Evolutionary conservation across 106 monocot genomes (phyloP).

Genomic region (Dioscorea dumetorum): DNA sequence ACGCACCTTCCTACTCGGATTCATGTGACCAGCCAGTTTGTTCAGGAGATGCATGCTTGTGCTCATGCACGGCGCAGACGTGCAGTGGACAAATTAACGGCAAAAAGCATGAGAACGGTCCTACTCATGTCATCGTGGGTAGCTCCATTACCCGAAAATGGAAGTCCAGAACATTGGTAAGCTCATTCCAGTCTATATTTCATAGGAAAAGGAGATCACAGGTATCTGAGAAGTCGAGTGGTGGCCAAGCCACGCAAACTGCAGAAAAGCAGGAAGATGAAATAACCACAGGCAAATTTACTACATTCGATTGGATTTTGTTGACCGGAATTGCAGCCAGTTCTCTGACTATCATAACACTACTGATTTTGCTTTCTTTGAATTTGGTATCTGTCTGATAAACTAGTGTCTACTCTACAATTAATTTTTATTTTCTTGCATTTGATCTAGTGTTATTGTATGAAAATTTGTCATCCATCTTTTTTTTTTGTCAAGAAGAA

Average conservation of each 20-base stretch:
- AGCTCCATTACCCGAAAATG: neutral
- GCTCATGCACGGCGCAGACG: slow-evolving; percentile 7
- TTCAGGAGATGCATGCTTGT: slow-evolving; percentile 19
- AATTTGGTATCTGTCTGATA: slow-evolving; percentile 6
- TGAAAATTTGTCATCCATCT: no score
- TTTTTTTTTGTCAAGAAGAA: no score
- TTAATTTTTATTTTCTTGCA: neutral
- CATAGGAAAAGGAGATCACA: slow-evolving; percentile 26
- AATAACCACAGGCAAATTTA: slow-evolving; percentile 4
- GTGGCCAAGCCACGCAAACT: neutral
- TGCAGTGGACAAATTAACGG: slow-evolving; percentile 1
- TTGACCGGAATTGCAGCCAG: slow-evolving; percentile 38
- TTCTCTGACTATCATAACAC: slow-evolving; percentile 23
- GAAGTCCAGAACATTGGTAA: slow-evolving; percentile 4
- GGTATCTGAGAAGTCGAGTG: slow-evolving; percentile 7
- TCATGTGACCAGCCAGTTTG: slow-evolving; percentile 35
- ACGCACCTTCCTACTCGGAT: neutral
- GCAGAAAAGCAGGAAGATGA: slow-evolving; percentile 4
- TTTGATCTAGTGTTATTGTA: neutral
- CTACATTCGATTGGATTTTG: slow-evolving; percentile 40
- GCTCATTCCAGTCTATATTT: slow-evolving; percentile 29
- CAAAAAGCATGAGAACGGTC: neutral
- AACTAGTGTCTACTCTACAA: neutral
- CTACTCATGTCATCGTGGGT: neutral
- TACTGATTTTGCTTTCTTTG: slow-evolving; percentile 23